Base-by-base conservation (phyloP, 108 stramenopile species). In the Skeletonema grethae region DNA sequence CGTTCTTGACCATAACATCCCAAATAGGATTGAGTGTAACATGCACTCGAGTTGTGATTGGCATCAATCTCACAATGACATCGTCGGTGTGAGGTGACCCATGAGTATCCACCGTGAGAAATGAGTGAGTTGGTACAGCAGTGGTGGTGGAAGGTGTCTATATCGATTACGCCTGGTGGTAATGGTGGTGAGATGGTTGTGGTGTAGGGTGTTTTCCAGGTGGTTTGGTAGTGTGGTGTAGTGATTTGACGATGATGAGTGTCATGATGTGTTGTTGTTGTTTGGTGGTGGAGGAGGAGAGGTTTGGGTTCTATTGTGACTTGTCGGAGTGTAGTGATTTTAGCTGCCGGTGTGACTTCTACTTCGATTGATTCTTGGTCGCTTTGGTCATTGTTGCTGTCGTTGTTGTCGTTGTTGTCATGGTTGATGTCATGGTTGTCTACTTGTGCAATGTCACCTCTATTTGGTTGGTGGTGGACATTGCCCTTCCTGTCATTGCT, bases 101-200 rank as follows among this genome's bases (percentile, higher is more conserved):
- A 70, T 4, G 70, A 70, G 31, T 70, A 70, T 34, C 70, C 70
- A 8, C 29, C 20, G 25, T 70, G 70, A 0, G 70, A 70, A 20
- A 31, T 59, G 5, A 50, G 61, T 10, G 70, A 70, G 46, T 61
- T 25, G 3, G 10, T 24, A 22, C 70, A 70, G 60, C 70, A 70
- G 10, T 60, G 29, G 22, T 70, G 70, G 12, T 59, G 61, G 29
- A 61, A 46, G 7, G 28, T n/a, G 25, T 70, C 70, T 24, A 68
- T 68, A 31, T 68, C 65, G 32, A 65, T 65, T 3, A 65, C 65
- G 12, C 65, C 65, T 7, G 50, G 50, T 20, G 50, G 50, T 24
- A 53, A 22, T n/a, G 50, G 46, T 48, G 46, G 22, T 22, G 50
- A 24, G 7, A 9, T 53, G 18, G 18, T 16, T 22, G n/a, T 20